Base-by-base conservation (phyloP, 139 green algal genomes). In the Desmodesmus armatus region DNA sequence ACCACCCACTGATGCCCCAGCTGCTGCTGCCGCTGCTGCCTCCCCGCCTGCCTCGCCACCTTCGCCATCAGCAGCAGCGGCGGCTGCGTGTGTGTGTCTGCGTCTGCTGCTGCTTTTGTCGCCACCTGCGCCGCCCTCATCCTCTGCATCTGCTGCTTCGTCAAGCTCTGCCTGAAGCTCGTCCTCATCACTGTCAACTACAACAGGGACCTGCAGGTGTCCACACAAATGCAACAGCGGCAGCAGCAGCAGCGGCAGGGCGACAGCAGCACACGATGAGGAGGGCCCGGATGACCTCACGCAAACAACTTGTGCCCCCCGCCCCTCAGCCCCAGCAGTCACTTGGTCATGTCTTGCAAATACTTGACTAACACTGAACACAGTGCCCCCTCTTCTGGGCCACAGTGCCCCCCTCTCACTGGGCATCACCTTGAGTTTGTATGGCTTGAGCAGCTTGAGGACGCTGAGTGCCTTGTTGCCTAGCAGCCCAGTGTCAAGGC, bases 401-500 rank as follows among this genome's bases (percentile, higher is more conserved):
- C n/a, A n/a, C n/a, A n/a, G n/a, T n/a, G n/a, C n/a, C n/a, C n/a
- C n/a, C n/a, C n/a, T n/a, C n/a, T n/a, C n/a, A n/a, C n/a, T n/a
- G n/a, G n/a, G n/a, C n/a, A n/a, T n/a, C 55, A 82, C 17, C 27
- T 40, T 43, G 35, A 82, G 53, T 25, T 29, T 71, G 76, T 35
- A 82, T 13, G 76, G 76, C 37, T 82, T 82, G 35, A 82, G 37
- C 37, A 82, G 55, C 9, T 55, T 31, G 21, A 82, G 55, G 37
- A 82, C 76, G 47, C 55, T 82, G 35, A 82, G 71, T 53, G 53
- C 76, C 55, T 72, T 82, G 35, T 82, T 55, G 13, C 55, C 55
- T 15, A 71, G 27, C 55, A 82, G 71, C 25, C 76, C 76, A 3
- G 62, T 25, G 55, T 82, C 76, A 27, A 39, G 55, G 11, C 19